Conservation (phyloP, 75 land plant genomes). For the Larix kaempferi region DNA sequence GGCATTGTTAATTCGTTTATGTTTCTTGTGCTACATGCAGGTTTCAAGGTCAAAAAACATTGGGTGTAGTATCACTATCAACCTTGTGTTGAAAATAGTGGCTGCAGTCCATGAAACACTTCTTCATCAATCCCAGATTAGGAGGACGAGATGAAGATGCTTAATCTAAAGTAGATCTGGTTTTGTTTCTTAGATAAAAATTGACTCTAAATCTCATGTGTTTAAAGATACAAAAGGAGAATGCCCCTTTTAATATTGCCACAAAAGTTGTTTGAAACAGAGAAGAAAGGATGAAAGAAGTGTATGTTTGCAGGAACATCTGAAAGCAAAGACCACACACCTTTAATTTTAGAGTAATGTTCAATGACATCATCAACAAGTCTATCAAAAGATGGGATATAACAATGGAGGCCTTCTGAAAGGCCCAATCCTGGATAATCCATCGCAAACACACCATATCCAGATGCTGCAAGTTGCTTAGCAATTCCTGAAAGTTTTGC, state of each 20-base stretch:
- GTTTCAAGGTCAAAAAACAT: background rate
- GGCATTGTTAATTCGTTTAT: background rate
- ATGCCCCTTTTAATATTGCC: background rate
- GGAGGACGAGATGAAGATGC: background rate
- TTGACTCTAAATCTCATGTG: background rate
- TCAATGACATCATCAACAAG: slow-evolving; percentile 93
- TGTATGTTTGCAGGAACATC: background rate
- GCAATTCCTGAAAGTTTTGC: slow-evolving; percentile 63
- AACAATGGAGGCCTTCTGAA: slow-evolving; percentile 93
- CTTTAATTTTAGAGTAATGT: slow-evolving; percentile 72
- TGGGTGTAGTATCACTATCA: background rate
- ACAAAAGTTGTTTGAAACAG: background rate
- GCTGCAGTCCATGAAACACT: background rate
- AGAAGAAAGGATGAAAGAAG: background rate
- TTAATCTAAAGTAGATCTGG: too few species aligned
- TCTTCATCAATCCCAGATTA: background rate
- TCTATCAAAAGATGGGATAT: slow-evolving; percentile 71
- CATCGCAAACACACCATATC: slow-evolving; percentile 94
- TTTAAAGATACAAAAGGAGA: background rate
- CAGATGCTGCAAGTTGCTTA: slow-evolving; percentile 69
- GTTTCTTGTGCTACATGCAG: background rate
- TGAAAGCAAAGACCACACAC: slow-evolving; percentile 22
- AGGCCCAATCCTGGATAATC: slow-evolving; percentile 97
- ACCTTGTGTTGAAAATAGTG: background rate
- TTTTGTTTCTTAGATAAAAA: background rate